Percentiles rank a stretch among this genome's conserved stretches.
Conservation (phyloP, 2,329 filamentous ascomycete genomes). For the Fusarium mangiferae region DNA sequence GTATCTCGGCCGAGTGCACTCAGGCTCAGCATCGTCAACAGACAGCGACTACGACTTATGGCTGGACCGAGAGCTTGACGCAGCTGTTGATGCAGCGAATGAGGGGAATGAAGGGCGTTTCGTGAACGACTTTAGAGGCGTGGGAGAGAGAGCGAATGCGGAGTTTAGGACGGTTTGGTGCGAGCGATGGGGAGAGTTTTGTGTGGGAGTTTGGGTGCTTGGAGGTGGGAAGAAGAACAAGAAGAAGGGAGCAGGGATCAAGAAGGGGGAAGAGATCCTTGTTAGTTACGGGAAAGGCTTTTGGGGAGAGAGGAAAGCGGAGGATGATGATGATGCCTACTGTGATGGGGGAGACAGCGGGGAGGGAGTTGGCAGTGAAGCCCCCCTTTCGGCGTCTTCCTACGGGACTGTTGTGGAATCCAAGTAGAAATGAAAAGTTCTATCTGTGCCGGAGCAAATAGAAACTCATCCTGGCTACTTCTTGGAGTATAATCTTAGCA, state of each 20-base stretch:
- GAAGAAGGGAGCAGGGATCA: constrained; percentile 52
- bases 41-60: constrained; percentile 71
- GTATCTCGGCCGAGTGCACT: constrained; percentile 70
- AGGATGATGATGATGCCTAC: constrained; percentile 17
- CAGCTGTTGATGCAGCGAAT: constrained; percentile 69
- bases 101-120: constrained; percentile 73
- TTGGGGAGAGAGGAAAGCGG: constrained; percentile 59
- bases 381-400: neutral
- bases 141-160: constrained; percentile 63
- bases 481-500: neutral
- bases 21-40: constrained; percentile 43
- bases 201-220: constrained; percentile 69
- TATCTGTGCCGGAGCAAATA: neutral
- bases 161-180: constrained; percentile 71
- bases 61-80: constrained; percentile 65
- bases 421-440: no score
- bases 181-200: constrained; percentile 59
- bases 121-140: constrained; percentile 73
- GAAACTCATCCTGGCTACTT: neutral
- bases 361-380: neutral
- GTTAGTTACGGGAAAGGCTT: constrained; percentile 77
- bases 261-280: constrained; percentile 71
- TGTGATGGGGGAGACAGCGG: neutral
- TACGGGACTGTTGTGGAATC: no score
- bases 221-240: constrained; percentile 34